A percentile compares a stretch with the other conserved stretches of the same genome.
Conservation (phyloP, 441 rosid species). For the Adansonia gregorii region DNA sequence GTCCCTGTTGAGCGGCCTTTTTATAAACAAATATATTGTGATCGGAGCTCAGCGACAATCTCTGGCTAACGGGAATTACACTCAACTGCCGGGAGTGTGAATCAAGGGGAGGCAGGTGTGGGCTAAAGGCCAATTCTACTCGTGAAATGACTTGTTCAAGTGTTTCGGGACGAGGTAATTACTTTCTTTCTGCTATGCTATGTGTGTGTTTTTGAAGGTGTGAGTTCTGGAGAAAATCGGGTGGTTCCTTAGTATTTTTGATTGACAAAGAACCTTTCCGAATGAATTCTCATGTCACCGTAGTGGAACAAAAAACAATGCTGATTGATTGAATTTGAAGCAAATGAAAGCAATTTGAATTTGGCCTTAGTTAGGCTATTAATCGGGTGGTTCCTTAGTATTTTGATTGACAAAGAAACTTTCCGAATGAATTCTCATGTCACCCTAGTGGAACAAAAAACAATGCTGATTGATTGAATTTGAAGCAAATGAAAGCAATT, state of each 20-base stretch:
- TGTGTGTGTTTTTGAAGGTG: too few species aligned
- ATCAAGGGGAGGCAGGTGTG: slow-evolving; percentile 46
- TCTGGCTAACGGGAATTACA: slow-evolving; percentile 52
- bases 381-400: neutral
- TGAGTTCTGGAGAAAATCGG: neutral
- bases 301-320: neutral
- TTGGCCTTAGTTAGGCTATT: too few species aligned
- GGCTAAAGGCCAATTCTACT: slow-evolving; percentile 50
- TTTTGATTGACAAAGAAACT: neutral
- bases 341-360: too few species aligned
- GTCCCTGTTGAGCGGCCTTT: slow-evolving; percentile 67
- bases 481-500: too few species aligned
- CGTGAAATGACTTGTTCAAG: slow-evolving; percentile 45
- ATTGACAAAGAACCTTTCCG: neutral
- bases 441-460: neutral
- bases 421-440: neutral
- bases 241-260: neutral
- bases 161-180: slow-evolving; percentile 48
- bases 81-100: slow-evolving; percentile 64
- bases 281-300: neutral
- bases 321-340: neutral
- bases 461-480: neutral
- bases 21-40: slow-evolving; percentile 44
- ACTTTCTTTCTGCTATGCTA: neutral
- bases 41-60: slow-evolving; percentile 57